Conservation (phyloP, 2,329 filamentous ascomycete genomes). For the Alternaria brassicicola region DNA sequence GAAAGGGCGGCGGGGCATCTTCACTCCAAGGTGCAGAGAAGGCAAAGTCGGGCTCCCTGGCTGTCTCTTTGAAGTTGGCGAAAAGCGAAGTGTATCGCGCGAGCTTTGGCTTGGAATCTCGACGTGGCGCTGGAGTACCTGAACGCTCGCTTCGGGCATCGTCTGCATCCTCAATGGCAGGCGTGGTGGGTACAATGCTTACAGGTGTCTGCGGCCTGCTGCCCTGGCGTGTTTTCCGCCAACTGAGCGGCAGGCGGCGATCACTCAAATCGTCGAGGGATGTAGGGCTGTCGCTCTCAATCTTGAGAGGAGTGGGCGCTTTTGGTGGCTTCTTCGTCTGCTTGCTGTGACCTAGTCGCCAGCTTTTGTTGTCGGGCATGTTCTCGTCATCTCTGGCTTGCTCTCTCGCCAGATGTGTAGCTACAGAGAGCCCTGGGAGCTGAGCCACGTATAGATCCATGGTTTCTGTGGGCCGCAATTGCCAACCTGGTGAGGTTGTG, state of each 20-base stretch:
- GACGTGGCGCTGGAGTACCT: conserved; percentile 37
- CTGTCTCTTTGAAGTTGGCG: conserved; percentile 25
- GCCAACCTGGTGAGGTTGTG: background rate
- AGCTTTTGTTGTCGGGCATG: conserved; percentile 31
- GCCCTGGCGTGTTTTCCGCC: conserved; percentile 31
- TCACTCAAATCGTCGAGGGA: conserved; percentile 21
- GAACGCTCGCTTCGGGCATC: conserved; percentile 40
- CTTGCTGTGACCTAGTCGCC: conserved; percentile 31
- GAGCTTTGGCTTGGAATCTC: conserved; percentile 48
- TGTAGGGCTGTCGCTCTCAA: conserved; percentile 7
- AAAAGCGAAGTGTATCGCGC: conserved; percentile 50
- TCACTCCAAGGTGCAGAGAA: conserved; percentile 40
- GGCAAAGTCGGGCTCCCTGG: conserved; percentile 31
- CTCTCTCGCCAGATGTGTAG: conserved; percentile 5
- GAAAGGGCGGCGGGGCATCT: conserved; percentile 16
- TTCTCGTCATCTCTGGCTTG: conserved; percentile 2
- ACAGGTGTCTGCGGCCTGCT: conserved; percentile 33
- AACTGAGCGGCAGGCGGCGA: conserved; percentile 24
- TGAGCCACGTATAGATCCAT: conserved; percentile 15
- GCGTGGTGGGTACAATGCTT: conserved; percentile 9
- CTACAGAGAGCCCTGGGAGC: conserved; percentile 8
- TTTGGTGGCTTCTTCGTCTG: conserved; percentile 27
- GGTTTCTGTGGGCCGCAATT: background rate
- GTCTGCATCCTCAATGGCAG: conserved; percentile 34
- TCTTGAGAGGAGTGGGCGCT: conserved; percentile 12